Base-by-base conservation (phyloP, 257 asterid genomes). In the Solanum tarijense region DNA sequence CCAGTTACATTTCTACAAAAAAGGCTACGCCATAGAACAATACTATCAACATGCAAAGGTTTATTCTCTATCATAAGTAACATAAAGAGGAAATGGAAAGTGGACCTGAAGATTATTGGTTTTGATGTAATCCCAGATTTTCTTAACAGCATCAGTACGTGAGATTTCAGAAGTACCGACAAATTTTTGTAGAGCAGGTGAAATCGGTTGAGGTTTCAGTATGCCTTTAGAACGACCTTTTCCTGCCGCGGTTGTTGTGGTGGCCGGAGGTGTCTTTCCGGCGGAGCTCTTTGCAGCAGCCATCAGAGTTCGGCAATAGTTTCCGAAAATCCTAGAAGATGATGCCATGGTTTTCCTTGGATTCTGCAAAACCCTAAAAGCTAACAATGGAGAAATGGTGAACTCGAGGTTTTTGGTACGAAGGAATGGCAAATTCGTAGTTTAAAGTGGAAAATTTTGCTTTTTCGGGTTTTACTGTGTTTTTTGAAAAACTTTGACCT, bases 201-300 rank as follows among this genome's bases (percentile, higher is more conserved):
- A 89, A 27, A 91, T 60, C n/a, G 90, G 55, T 68, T 38, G 55
- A 27, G 78, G 89, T 84, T 78, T 71, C 81, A 89, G 4, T 46
- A 90, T 72, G 7, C 88, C 89, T 16, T 32, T 88, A 21, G 73
- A 31, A 14, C 87, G 90, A 27, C 43, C 84, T 32, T 55, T 12
- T 58, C 84, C 34, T 16, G 88, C 85, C 35, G 89, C 2, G 60
- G 90, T 65, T 20, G 94, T 52, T 21, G 86, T 0, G 55, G 79
- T 73, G 3, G 74, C 6, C 14, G 89, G 6, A 43, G 83, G 7
- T 69, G 88, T 2, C 72, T 84, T 87, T 55, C 90, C 85, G 32
- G 90, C 55, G 65, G 90, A 88, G 55, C 79, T 88, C 89, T 92
- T 94, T 14, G 94, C 93, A 58, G 93, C 92, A 1, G 93, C 91